phyloP scores from a whole-genome alignment of 306 rosid species.

The Lagenaria siceraria region DNA sequence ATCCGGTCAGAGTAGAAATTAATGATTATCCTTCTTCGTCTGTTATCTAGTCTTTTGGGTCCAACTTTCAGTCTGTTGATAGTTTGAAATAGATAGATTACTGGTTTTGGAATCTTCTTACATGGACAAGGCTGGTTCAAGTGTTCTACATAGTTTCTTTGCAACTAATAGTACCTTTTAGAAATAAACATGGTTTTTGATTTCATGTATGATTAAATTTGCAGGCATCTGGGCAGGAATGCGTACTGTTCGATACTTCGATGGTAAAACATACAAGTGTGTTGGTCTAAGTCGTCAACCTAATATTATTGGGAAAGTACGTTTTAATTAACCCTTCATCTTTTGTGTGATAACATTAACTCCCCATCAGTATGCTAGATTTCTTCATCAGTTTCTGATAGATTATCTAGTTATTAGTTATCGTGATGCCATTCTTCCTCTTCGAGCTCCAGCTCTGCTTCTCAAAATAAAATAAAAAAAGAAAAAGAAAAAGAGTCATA shows the following conservation, averaged over 20 bases:
- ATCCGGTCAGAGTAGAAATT: background rate
- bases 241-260: slow-evolving; percentile 92
- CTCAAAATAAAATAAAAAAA: background rate
- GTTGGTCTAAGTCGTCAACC: slow-evolving; percentile 98
- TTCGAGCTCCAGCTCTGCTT: background rate
- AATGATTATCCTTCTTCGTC: background rate
- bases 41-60: background rate
- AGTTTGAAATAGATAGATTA: background rate
- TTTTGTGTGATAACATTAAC: background rate
- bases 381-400: background rate
- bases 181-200: background rate
- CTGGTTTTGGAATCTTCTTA: background rate
- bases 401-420: background rate
- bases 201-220: slow-evolving; percentile 1
- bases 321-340: slow-evolving; percentile 17
- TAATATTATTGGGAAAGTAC: slow-evolving; percentile 81
- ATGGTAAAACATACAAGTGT: slow-evolving; percentile 98
- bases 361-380: background rate
- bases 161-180: background rate
- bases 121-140: background rate
- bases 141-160: background rate
- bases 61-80: background rate
- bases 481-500: background rate
- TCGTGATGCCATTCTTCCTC: background rate
- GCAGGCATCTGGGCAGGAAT: slow-evolving; percentile 99